Conservation (phyloP, 805 yeast genomes). For the Isabelozyma gotoi region DNA sequence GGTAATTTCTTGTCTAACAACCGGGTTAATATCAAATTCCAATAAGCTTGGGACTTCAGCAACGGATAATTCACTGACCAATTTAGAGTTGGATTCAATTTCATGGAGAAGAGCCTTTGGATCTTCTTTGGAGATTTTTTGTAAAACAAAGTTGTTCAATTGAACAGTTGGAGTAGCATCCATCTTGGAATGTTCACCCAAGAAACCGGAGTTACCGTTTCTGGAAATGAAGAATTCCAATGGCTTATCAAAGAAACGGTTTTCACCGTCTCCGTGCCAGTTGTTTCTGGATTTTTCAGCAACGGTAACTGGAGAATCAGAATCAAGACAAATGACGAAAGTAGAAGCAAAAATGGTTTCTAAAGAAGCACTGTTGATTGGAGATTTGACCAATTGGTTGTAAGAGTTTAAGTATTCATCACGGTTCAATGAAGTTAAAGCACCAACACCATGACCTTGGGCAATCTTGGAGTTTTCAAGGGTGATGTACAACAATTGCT, state of each 20-base stretch:
- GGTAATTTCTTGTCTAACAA: conserved; percentile 49
- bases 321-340: conserved; percentile 78
- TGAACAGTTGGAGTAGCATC: conserved; percentile 96
- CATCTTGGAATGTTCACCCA: conserved; percentile 97
- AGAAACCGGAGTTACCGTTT: conserved; percentile 87
- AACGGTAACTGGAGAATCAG: conserved; percentile 67
- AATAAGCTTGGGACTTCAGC: conserved; percentile 23
- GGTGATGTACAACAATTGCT: conserved; percentile 57
- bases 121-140: conserved; percentile 52
- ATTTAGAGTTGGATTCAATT: conserved; percentile 14
- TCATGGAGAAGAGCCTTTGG: conserved; percentile 29
- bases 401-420: conserved; percentile 74
- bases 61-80: conserved; percentile 5
- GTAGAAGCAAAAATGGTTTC: conserved; percentile 74
- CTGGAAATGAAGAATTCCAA: conserved; percentile 77
- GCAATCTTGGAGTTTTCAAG: conserved; percentile 38
- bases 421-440: conserved; percentile 80
- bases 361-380: conserved; percentile 60
- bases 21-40: conserved; percentile 59
- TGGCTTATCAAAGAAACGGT: conserved; percentile 92
- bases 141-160: conserved; percentile 73
- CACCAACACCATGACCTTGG: conserved; percentile 63
- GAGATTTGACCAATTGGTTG: conserved; percentile 54
- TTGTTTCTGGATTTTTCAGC: conserved; percentile 80
- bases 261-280: conserved; percentile 96